These are phyloP conservation scores for Saccharomyces cerevisiae DNA, from an alignment of 805 yeast genomes.

Conservation along the genomic window DNA sequence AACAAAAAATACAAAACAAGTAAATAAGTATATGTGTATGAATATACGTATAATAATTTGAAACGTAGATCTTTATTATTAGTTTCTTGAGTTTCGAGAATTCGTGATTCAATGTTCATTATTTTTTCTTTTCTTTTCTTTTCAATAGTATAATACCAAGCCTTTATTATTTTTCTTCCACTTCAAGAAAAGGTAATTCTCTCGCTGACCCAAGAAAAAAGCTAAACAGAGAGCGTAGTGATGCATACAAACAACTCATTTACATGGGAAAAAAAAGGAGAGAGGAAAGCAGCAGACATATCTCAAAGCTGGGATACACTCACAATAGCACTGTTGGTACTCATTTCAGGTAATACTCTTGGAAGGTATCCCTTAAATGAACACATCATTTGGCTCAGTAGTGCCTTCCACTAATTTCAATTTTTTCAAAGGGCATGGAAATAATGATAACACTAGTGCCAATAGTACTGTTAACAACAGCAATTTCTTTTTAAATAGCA, in stretches of 20 bases:
- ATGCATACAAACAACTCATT: neutral
- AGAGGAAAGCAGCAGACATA: neutral
- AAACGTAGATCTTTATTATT: neutral
- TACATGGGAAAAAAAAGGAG: neutral
- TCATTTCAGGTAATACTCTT: neutral
- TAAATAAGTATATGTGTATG: neutral
- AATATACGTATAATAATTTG: neutral
- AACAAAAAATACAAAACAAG: neutral
- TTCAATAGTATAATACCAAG: neutral
- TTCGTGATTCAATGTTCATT: neutral
- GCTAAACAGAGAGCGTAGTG: neutral
- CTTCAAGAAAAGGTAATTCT: neutral
- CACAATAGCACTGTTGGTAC: neutral
- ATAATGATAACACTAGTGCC: slow-evolving; percentile 4
- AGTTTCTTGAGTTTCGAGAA: neutral
- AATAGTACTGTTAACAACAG: slow-evolving; percentile 2
- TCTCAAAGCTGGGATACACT: neutral
- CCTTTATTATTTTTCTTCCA: neutral
- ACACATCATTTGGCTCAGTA: slow-evolving; percentile 15
- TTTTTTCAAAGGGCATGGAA: slow-evolving; percentile 8
- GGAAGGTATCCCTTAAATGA: slow-evolving; percentile 7
- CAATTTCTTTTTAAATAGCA: slow-evolving; percentile 4
- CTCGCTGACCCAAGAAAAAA: neutral
- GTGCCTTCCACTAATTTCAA: slow-evolving; percentile 13
- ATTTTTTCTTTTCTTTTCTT: neutral